Evolutionary conservation across 139 green algal species (phyloP).

Genomic region (Chlorella sp.): DNA sequence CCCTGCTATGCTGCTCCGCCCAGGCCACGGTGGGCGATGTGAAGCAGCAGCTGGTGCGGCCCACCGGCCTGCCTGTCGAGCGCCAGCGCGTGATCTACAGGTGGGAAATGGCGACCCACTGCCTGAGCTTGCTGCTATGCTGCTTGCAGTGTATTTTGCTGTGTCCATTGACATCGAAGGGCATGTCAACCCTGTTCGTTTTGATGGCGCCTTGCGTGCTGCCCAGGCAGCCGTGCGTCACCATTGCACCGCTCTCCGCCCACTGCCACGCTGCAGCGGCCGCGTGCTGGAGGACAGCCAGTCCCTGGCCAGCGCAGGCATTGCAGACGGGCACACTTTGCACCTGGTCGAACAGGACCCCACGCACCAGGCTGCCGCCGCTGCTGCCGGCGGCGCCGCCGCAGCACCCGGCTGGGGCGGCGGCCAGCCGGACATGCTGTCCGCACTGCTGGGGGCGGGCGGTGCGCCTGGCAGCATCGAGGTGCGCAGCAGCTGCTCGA

Average conservation of each 20-base stretch:
- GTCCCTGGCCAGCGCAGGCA: slow-evolving; percentile 39
- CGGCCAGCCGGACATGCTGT: background rate
- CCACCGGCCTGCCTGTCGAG: slow-evolving; percentile 35
- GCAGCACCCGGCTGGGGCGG: background rate
- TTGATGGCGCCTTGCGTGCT: too few species aligned
- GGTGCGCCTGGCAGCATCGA: background rate
- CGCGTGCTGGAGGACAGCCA: slow-evolving; percentile 48
- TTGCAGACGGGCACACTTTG: slow-evolving; percentile 59
- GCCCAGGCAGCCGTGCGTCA: too few species aligned
- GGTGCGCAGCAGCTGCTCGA: too few species aligned
- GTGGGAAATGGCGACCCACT: background rate
- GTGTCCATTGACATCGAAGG: too few species aligned
- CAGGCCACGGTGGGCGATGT: slow-evolving; percentile 49
- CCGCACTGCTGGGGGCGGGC: background rate
- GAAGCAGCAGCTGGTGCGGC: slow-evolving; percentile 46
- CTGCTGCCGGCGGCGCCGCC: background rate
- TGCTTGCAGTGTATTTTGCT: too few species aligned
- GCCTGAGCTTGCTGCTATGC: background rate
- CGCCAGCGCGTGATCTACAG: slow-evolving; percentile 61
- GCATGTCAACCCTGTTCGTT: too few species aligned
- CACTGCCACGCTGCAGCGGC: slow-evolving; percentile 13
- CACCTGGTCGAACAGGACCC: slow-evolving; percentile 68
- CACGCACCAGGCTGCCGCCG: background rate
- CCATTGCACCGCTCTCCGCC: background rate
- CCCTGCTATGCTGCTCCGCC: background rate